These are phyloP conservation scores for Solanum habrochaites DNA, from an alignment of 257 asterid genomes.

Conservation along the genomic window DNA sequence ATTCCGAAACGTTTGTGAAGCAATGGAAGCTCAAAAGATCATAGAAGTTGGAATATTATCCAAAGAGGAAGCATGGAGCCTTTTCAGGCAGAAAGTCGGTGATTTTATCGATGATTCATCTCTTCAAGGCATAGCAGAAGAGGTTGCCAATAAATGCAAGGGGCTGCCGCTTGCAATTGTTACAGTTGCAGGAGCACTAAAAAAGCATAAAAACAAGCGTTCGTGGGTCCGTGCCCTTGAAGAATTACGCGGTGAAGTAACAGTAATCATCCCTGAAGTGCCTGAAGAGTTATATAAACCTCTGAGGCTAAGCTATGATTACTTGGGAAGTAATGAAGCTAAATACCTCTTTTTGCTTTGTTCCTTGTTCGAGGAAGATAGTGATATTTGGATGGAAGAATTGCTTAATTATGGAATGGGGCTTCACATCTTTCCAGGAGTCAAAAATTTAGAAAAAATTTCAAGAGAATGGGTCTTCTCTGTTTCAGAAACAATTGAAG, in stretches of 20 bases:
- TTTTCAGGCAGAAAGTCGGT: background rate
- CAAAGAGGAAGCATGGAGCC: background rate
- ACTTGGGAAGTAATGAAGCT: background rate
- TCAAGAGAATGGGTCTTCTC: too few relatives aligned
- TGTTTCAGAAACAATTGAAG: background rate
- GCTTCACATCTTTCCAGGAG: background rate
- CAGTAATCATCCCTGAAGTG: background rate
- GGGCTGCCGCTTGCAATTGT: slow-evolving; percentile 8
- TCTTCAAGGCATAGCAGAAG: background rate
- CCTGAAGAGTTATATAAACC: background rate
- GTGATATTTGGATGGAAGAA: background rate
- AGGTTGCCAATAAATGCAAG: background rate
- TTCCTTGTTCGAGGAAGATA: background rate
- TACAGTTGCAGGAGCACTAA: background rate
- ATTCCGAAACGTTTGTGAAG: background rate
- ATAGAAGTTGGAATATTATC: background rate
- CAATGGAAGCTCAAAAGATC: background rate
- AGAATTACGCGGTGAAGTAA: background rate
- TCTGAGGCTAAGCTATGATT: background rate
- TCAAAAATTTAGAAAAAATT: background rate
- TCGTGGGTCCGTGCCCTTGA: background rate
- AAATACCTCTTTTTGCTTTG: background rate
- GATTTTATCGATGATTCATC: background rate
- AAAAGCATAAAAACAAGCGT: background rate
- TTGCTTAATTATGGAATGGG: background rate